Percentiles rank a stretch among this genome's conserved stretches.
Conservation (phyloP, 768 basidiomycete genomes). For the Tulasnella sp. region DNA sequence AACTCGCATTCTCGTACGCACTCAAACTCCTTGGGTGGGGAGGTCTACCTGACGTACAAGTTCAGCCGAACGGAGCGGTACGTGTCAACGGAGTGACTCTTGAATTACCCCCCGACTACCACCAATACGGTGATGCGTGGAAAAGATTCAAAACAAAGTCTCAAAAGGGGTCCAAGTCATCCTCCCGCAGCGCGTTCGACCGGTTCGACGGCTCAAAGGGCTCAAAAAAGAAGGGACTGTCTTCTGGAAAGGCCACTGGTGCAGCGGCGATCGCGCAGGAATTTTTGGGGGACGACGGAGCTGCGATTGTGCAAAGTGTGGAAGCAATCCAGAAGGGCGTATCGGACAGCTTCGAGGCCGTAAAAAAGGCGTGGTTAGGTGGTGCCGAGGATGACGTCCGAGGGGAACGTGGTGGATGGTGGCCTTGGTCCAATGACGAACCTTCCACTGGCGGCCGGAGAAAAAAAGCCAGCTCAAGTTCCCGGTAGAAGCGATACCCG, state of each 20-base stretch:
- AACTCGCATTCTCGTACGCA: background rate
- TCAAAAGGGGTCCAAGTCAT: background rate
- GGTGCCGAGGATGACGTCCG: constrained; percentile 3
- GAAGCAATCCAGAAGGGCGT: constrained; percentile 28
- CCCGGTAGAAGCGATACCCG: background rate
- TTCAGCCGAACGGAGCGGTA: constrained; percentile 28
- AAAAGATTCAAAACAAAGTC: constrained; percentile 31
- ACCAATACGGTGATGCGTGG: constrained; percentile 26
- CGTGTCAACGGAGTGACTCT: constrained; percentile 50
- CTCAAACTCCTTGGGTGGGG: constrained; percentile 21
- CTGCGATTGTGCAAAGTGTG: constrained; percentile 14
- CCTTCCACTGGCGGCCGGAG: constrained; percentile 20
- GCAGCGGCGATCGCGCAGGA: constrained; percentile 18
- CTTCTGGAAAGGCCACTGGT: background rate
- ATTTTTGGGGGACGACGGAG: constrained; percentile 7
- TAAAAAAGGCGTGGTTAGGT: constrained; percentile 17
- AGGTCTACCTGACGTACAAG: constrained; percentile 18
- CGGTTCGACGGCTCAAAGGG: constrained; percentile 10
- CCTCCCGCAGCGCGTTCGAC: background rate
- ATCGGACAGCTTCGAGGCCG: constrained; percentile 19
- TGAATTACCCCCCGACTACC: constrained; percentile 38
- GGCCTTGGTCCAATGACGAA: constrained; percentile 13
- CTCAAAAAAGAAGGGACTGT: background rate
- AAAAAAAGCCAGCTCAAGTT: background rate
- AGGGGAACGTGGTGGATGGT: constrained; percentile 18